phyloP scores from a whole-genome alignment of 345 rosid genomes.

The Salix dunnii region DNA sequence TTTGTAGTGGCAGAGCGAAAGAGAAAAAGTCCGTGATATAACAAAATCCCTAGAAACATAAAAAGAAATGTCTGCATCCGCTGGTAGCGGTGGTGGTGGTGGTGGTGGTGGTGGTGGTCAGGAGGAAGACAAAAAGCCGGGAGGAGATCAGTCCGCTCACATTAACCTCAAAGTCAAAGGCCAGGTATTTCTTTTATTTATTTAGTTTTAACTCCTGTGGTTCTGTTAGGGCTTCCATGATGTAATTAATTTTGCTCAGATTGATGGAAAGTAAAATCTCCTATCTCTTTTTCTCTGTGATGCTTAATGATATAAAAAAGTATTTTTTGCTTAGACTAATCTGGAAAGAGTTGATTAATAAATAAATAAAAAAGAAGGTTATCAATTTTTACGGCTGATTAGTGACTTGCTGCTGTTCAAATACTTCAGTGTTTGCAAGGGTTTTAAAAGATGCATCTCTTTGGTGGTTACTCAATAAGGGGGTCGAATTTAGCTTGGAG shows the following conservation, averaged over 20 bases:
- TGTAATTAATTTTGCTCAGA: background rate
- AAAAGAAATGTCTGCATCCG: conserved; percentile 44
- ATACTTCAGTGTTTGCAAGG: too few species aligned
- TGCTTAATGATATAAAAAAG: too few species aligned
- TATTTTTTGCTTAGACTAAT: too few species aligned
- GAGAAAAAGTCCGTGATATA: background rate
- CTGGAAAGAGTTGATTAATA: too few species aligned
- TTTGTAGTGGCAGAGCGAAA: background rate
- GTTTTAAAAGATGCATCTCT: too few species aligned
- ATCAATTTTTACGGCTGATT: too few species aligned
- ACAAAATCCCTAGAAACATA: background rate
- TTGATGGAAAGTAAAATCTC: background rate
- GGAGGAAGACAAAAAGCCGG: conserved; percentile 72
- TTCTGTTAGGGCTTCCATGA: background rate
- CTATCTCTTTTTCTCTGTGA: too few species aligned
- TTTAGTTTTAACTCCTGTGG: background rate
- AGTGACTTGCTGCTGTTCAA: too few species aligned
- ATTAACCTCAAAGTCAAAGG: conserved; percentile 80
- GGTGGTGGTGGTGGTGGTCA: conserved; percentile 31
- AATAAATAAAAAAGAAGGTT: too few species aligned
- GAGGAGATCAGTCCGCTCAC: conserved; percentile 48
- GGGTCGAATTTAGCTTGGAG: too few species aligned
- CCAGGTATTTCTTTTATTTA: conserved; percentile 40
- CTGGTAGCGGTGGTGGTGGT: conserved; percentile 28
- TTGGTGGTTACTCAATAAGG: too few species aligned